Conservation (phyloP, 805 yeast species). For the Clavispora phyllophila region DNA sequence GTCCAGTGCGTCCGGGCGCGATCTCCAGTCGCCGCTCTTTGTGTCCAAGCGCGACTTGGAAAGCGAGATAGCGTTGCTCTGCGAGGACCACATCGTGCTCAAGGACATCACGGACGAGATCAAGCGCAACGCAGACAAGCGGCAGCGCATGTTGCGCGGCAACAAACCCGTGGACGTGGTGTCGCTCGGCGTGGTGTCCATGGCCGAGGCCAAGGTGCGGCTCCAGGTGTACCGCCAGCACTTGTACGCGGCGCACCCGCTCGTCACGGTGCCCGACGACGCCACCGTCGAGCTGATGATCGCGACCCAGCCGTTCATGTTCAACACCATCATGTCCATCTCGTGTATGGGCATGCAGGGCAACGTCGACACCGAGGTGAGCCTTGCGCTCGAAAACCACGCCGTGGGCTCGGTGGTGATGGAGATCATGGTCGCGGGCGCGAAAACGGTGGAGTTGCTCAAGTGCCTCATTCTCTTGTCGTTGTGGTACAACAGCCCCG, state of each 20-base stretch:
- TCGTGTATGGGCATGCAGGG: slow-evolving; percentile 42
- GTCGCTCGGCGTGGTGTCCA: slow-evolving; percentile 49
- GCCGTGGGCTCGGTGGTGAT: slow-evolving; percentile 47
- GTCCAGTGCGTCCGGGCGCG: background rate
- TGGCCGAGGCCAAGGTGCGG: slow-evolving; percentile 55
- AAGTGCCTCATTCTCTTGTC: slow-evolving; percentile 57
- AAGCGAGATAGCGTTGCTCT: slow-evolving; percentile 36
- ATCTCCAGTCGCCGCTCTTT: slow-evolving; percentile 18
- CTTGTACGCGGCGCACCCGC: slow-evolving; percentile 49
- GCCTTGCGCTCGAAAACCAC: slow-evolving; percentile 47
- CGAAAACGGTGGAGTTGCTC: slow-evolving; percentile 63
- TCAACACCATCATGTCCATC: slow-evolving; percentile 60
- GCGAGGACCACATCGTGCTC: slow-evolving; percentile 29
- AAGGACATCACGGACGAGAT: slow-evolving; percentile 42
- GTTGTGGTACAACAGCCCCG: slow-evolving; percentile 82
- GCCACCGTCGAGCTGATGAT: slow-evolving; percentile 45
- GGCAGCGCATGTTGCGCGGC: slow-evolving; percentile 28
- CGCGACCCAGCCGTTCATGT: slow-evolving; percentile 51
- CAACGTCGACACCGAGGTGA: slow-evolving; percentile 32
- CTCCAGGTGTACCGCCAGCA: slow-evolving; percentile 44
- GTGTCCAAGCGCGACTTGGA: slow-evolving; percentile 34
- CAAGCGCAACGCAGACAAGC: slow-evolving; percentile 41
- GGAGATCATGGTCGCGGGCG: slow-evolving; percentile 66
- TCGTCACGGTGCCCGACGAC: slow-evolving; percentile 48
- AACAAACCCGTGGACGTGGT: slow-evolving; percentile 44